Conservation (phyloP, 768 basidiomycete species). For the Ephemerocybe angulata region DNA sequence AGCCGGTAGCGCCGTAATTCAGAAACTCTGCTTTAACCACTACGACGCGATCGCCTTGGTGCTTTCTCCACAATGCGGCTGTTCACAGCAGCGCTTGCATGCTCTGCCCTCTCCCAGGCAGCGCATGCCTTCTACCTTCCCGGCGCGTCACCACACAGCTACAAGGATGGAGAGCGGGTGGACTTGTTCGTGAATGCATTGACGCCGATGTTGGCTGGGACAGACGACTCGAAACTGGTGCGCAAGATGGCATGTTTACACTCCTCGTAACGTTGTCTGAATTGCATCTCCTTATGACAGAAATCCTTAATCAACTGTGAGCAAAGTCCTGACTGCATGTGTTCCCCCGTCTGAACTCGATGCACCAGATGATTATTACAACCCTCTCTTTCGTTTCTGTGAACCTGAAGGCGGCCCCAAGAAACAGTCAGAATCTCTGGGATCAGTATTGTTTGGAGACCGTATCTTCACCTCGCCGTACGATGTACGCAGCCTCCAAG, state of each 20-base stretch:
- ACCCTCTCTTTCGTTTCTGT: conserved; percentile 84
- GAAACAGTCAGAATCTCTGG: conserved; percentile 80
- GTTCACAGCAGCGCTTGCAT: background rate
- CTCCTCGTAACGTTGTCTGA: background rate
- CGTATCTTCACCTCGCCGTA: conserved; percentile 90
- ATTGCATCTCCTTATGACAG: conserved; percentile 33
- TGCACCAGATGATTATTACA: conserved; percentile 84
- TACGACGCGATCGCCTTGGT: background rate
- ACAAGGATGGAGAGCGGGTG: conserved; percentile 67
- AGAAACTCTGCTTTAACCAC: background rate
- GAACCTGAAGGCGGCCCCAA: conserved; percentile 67
- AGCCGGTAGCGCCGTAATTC: background rate
- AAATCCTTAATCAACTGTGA: conserved; percentile 90
- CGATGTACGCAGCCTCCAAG: conserved; percentile 51
- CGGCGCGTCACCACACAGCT: conserved; percentile 85
- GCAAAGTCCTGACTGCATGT: conserved; percentile 14
- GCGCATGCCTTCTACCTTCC: conserved; percentile 84
- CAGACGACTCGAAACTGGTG: conserved; percentile 71
- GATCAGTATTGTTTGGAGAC: conserved; percentile 95
- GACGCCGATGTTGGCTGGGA: conserved; percentile 75
- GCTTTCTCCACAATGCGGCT: conserved; percentile 6
- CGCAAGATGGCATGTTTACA: conserved; percentile 22
- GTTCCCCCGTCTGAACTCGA: background rate
- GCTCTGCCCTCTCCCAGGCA: conserved; percentile 11
- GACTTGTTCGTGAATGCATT: conserved; percentile 83